Base-by-base conservation (phyloP, 768 basidiomycete species). In the Stropharia rugosoannulata region DNA sequence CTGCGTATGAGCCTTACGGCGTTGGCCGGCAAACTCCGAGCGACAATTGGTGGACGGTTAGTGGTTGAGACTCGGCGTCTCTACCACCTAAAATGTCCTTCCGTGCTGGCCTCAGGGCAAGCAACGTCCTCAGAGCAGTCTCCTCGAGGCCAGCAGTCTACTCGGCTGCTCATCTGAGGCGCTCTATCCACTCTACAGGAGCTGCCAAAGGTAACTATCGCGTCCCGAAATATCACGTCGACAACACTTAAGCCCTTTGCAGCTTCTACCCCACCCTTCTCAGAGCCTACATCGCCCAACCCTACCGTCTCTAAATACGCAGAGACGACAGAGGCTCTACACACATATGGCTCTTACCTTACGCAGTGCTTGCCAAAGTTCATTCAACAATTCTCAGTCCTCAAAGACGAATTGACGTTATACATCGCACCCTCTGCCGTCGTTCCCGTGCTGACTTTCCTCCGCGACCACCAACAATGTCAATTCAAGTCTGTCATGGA, bases 371-470 rank as follows among this genome's bases (percentile, higher is more conserved):
- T 98, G 19, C 96, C 96, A 51, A 98, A 97, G 77, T 97, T 86
- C 77, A 85, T 99, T 68, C 96, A 98, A 73, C 97, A 98, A 72
- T 98, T 96, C 80, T 93, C 93, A 10, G 91, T 98, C 44, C 84
- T 93, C 71, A 93, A 93, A 79, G 97, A 98, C 71, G 97, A 98
- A 72, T 79, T 98, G 57, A 87, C 90, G 22, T 80, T 98, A 51
- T 95, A 98, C 76, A 79, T 88, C 70, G 79, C 87, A 0, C 96
- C 96, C 15, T 80, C 85, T 36, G 92, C 82, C 54, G 75, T 97
- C 68, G 70, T 93, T 42, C 95, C 93, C 16, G 87, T 93, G 48
- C 79, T 97, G 61, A 89, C 86, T 22, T 98, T 98, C 79, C 79
- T 98, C 50, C 88, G 95, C 60, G 96, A 98, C 76, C 96, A 98